These are phyloP conservation scores for Epichloe scottii DNA, from an alignment of 2,329 filamentous ascomycete genomes.

Conservation along the genomic window DNA sequence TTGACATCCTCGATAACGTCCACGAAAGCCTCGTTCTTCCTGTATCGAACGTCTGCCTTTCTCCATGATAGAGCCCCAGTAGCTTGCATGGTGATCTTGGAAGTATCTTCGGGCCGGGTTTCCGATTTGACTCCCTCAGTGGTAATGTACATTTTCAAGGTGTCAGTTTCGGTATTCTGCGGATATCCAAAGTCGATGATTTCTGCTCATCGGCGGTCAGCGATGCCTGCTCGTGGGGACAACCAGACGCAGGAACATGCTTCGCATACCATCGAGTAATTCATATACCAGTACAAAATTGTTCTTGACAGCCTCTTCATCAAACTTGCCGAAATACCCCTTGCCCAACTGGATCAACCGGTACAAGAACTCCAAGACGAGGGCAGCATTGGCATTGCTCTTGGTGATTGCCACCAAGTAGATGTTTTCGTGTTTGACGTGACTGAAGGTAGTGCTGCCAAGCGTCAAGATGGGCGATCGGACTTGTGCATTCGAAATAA, in stretches of 20 bases:
- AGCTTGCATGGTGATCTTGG: conserved; percentile 98
- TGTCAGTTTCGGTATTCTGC: conserved; percentile 97
- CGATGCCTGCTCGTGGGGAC: neutral
- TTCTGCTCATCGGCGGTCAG: conserved; percentile 40
- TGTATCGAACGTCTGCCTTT: conserved; percentile 94
- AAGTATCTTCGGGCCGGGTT: conserved; percentile 75
- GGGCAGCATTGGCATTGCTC: conserved; percentile 95
- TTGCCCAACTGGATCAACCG: conserved; percentile 79
- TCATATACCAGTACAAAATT: conserved; percentile 99
- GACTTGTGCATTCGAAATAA: conserved; percentile 96
- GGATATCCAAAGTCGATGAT: conserved; percentile 98
- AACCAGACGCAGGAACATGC: neutral
- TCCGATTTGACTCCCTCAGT: conserved; percentile 97
- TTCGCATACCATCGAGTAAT: conserved; percentile 65
- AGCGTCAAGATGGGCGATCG: conserved; percentile 95
- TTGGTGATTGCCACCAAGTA: conserved; percentile 96
- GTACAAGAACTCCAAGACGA: conserved; percentile 97
- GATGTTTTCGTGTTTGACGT: conserved; percentile 99
- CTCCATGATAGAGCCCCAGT: conserved; percentile 95
- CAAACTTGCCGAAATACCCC: conserved; percentile 97
- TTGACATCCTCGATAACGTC: conserved; percentile 99
- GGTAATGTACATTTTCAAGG: conserved; percentile 99
- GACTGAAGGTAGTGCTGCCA: conserved; percentile 95
- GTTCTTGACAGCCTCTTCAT: conserved; percentile 99
- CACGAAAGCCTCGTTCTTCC: conserved; percentile 98